Conservation (phyloP, 306 rosid species). For the Cicer cuneatum region DNA sequence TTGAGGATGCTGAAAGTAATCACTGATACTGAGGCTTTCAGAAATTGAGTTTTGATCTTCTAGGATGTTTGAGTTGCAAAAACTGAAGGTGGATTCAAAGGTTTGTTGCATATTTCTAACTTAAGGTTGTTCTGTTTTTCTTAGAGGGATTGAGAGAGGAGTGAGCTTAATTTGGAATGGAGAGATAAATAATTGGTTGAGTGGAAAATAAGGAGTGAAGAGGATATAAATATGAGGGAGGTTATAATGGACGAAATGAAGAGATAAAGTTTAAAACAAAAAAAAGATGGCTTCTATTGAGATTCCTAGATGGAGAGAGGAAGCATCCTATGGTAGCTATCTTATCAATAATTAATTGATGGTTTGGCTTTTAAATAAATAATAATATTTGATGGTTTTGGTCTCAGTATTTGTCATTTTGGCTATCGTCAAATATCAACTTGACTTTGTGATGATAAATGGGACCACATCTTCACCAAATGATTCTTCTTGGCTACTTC, state of each 20-base stretch:
- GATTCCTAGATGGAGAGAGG: slow-evolving; percentile 50
- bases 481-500: background rate
- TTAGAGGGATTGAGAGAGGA: background rate
- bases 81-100: slow-evolving; percentile 33
- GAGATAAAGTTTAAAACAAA: too few relatives aligned
- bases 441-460: slow-evolving; percentile 4
- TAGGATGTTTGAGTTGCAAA: slow-evolving; percentile 20
- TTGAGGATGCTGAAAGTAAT: slow-evolving; percentile 11
- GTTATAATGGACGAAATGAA: background rate
- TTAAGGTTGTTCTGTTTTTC: background rate
- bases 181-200: slow-evolving; percentile 31
- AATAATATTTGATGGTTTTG: background rate
- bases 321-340: slow-evolving; percentile 37
- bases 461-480: background rate
- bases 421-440: background rate
- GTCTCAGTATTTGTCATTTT: background rate
- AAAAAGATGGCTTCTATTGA: slow-evolving; percentile 1
- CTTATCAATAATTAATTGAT: too few relatives aligned
- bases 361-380: background rate
- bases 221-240: slow-evolving; percentile 24
- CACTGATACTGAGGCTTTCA: background rate
- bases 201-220: slow-evolving; percentile 47
- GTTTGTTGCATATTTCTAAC: slow-evolving; percentile 37
- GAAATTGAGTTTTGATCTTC: slow-evolving; percentile 16
- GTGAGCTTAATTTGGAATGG: slow-evolving; percentile 2